A percentile compares a stretch with the other conserved stretches of the same genome.
phyloP scores from a whole-genome alignment of 768 basidiomycete species.

The Daedalea quercina region DNA sequence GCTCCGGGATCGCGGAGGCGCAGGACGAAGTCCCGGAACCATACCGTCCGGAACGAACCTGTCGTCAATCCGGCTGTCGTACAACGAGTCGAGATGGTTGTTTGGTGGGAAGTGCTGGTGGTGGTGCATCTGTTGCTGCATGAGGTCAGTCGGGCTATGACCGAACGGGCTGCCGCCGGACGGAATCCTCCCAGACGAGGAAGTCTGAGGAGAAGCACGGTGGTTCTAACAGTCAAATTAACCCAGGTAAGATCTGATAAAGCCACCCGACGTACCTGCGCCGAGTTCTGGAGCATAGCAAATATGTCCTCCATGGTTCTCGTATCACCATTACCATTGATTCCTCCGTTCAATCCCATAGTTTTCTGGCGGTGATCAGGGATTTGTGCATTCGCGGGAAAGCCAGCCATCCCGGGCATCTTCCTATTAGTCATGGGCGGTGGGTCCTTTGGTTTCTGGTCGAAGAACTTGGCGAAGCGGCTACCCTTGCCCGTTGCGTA shows the following conservation, averaged over 20 bases:
- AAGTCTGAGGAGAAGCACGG: constrained; percentile 19
- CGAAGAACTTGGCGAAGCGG: constrained; percentile 84
- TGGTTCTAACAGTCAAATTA: constrained; percentile 10
- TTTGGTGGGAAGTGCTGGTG: constrained; percentile 32
- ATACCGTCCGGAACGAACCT: constrained; percentile 81
- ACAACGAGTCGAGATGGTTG: constrained; percentile 59
- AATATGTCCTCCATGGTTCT: constrained; percentile 76
- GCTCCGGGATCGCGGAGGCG: constrained; percentile 48
- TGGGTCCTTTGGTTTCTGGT: constrained; percentile 49
- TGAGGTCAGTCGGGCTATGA: constrained; percentile 23
- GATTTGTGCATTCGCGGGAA: constrained; percentile 40
- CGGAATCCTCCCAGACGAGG: constrained; percentile 17
- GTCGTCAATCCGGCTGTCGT: constrained; percentile 70
- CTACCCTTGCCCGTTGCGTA: constrained; percentile 63
- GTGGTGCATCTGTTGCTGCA: constrained; percentile 31
- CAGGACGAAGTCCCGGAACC: constrained; percentile 76
- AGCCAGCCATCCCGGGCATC: constrained; percentile 29
- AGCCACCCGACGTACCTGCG: constrained; percentile 47
- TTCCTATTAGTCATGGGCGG: constrained; percentile 28
- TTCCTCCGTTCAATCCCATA: constrained; percentile 25
- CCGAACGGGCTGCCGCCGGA: constrained; percentile 19
- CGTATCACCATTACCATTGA: constrained; percentile 36
- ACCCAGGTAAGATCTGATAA: background rate
- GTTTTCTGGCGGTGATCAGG: constrained; percentile 42
- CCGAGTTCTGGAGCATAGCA: constrained; percentile 71